These are phyloP conservation scores for Amylostereum chailletii DNA, from an alignment of 1,284 basidiomycete genomes.

Conservation along the genomic window DNA sequence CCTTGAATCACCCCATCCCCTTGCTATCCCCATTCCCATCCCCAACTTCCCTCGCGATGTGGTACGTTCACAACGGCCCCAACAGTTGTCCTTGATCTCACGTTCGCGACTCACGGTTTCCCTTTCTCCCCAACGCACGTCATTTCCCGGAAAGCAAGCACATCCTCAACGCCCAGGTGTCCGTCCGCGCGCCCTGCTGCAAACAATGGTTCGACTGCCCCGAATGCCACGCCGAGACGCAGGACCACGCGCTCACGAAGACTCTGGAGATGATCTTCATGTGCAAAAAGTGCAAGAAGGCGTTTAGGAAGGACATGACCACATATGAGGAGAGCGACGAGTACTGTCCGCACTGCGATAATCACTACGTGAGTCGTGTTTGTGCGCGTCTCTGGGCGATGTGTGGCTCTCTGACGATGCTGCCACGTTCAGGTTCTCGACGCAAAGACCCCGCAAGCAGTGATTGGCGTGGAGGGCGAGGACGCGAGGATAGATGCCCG, in stretches of 20 bases:
- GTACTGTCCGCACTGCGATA: conserved; percentile 97
- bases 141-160: conserved; percentile 60
- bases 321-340: conserved; percentile 94
- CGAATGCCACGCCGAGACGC: conserved; percentile 84
- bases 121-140: too few species aligned
- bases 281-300: conserved; percentile 98
- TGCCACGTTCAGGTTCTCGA: conserved; percentile 65
- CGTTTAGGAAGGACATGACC: conserved; percentile 91
- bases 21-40: too few species aligned
- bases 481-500: conserved; percentile 83
- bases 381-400: neutral
- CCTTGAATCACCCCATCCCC: too few species aligned
- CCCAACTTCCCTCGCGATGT: too few species aligned
- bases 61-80: too few species aligned
- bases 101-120: too few species aligned
- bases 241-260: conserved; percentile 68
- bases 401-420: neutral
- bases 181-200: conserved; percentile 92
- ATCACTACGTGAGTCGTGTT: conserved; percentile 72
- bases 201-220: conserved; percentile 94
- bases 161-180: conserved; percentile 87
- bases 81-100: too few species aligned
- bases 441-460: conserved; percentile 85
- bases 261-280: conserved; percentile 89
- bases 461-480: conserved; percentile 83